Conservation (phyloP, 2,329 filamentous ascomycete genomes). For the Knoxdaviesia capensis region DNA sequence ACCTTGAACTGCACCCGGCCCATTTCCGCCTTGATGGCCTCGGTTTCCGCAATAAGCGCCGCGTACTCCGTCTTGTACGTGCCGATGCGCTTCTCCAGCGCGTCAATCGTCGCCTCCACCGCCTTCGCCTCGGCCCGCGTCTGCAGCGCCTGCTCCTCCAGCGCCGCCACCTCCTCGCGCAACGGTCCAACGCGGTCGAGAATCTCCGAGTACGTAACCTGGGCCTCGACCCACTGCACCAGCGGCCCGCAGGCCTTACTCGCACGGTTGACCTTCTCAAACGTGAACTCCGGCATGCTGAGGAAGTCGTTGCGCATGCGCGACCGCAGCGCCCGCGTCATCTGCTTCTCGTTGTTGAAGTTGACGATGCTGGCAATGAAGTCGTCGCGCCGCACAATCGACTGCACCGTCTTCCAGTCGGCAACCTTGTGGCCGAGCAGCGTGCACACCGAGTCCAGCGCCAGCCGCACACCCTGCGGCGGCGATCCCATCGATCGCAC, state of each 20-base stretch:
- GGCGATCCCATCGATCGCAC: constrained; percentile 93
- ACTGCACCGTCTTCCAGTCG: constrained; percentile 83
- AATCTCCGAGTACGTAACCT: constrained; percentile 96
- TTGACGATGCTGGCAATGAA: constrained; percentile 97
- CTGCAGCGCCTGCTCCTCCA: constrained; percentile 75
- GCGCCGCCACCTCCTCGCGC: constrained; percentile 67
- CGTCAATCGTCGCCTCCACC: constrained; percentile 69
- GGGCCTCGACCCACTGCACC: constrained; percentile 90
- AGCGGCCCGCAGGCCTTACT: constrained; percentile 93
- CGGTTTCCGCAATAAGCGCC: constrained; percentile 85
- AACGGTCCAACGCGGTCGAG: constrained; percentile 83
- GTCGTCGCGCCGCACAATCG: constrained; percentile 75
- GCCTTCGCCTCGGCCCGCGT: constrained; percentile 88
- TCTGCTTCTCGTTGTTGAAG: constrained; percentile 87
- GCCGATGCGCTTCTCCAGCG: constrained; percentile 75
- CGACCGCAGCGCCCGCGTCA: constrained; percentile 62
- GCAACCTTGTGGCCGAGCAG: constrained; percentile 76
- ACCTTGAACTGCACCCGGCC: constrained; percentile 93
- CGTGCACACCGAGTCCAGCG: constrained; percentile 90
- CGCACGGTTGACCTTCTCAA: constrained; percentile 86
- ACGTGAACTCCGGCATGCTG: constrained; percentile 86
- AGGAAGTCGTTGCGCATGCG: constrained; percentile 91
- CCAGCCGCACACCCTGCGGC: constrained; percentile 73
- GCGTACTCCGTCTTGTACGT: constrained; percentile 95
- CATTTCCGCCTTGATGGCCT: constrained; percentile 97